A percentile compares a stretch with the other conserved stretches of the same genome.
phyloP scores from a whole-genome alignment of 2,329 filamentous ascomycete genomes.

The Huntiella omanensis region DNA sequence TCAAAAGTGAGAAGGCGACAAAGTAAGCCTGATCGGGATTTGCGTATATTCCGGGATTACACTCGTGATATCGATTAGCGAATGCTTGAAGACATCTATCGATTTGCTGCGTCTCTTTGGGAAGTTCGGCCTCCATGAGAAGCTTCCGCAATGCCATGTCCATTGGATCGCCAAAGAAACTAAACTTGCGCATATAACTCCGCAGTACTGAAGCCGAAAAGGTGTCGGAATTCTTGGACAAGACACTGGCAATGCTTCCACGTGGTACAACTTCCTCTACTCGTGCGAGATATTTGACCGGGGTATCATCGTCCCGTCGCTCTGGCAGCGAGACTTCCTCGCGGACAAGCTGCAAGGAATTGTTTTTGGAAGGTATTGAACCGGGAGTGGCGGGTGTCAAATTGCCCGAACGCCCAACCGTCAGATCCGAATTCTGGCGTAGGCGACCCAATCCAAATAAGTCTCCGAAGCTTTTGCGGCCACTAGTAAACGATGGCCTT shows the following conservation, averaged over 20 bases:
- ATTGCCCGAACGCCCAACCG: constrained; percentile 43
- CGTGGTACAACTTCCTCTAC: constrained; percentile 65
- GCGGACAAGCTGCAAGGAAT: constrained; percentile 59
- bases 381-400: constrained; percentile 50
- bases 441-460: constrained; percentile 62
- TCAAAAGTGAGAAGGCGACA: constrained; percentile 88
- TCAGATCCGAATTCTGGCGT: constrained; percentile 60
- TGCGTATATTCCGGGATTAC: constrained; percentile 88
- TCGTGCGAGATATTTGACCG: constrained; percentile 70
- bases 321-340: constrained; percentile 57
- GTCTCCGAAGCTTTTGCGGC: constrained; percentile 83
- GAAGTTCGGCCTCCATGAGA: constrained; percentile 87
- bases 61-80: constrained; percentile 92
- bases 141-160: constrained; percentile 95
- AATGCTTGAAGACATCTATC: constrained; percentile 88
- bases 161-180: constrained; percentile 91
- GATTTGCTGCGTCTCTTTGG: constrained; percentile 95
- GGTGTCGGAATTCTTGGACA: constrained; percentile 70
- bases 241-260: constrained; percentile 63
- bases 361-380: constrained; percentile 56
- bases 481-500: constrained; percentile 75
- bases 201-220: constrained; percentile 71
- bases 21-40: constrained; percentile 93
- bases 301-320: constrained; percentile 70
- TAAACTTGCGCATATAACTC: constrained; percentile 89